Conservation (phyloP, 176 grass and related monocot species). For the Lolium rigidum region DNA sequence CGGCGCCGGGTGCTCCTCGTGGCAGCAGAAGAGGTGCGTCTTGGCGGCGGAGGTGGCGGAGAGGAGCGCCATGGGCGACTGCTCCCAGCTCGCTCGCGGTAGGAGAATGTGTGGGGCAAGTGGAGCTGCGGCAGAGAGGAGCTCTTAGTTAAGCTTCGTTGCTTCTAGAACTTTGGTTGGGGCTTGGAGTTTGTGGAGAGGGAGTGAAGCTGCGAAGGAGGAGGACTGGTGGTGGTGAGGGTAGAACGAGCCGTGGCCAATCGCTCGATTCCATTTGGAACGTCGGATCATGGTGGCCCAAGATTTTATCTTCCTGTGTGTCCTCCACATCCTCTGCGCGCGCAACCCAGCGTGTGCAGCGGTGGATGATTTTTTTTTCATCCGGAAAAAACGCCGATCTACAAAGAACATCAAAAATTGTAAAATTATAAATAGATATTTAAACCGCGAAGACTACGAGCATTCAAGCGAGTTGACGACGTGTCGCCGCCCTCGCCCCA, state of each 20-base stretch:
- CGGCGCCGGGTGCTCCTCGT: constrained; percentile 45
- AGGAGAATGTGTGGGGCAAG: not conserved
- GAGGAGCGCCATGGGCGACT: constrained; percentile 51
- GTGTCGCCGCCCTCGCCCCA: no score
- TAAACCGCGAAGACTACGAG: no score
- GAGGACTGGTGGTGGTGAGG: constrained; percentile 36
- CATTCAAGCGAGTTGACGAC: no score
- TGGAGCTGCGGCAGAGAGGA: constrained; percentile 21
- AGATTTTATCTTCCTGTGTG: constrained; percentile 53
- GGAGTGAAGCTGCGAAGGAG: constrained; percentile 16
- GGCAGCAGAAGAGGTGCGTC: constrained; percentile 38
- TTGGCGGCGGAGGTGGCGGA: constrained; percentile 50
- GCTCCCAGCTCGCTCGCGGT: not conserved
- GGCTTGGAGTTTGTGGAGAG: not conserved
- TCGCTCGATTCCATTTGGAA: constrained; percentile 48
- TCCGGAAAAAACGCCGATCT: no score
- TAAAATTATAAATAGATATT: no score
- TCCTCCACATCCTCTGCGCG: constrained; percentile 32
- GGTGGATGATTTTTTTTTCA: not conserved
- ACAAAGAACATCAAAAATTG: no score
- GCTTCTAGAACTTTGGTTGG: constrained; percentile 37
- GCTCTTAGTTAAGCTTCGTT: no score
- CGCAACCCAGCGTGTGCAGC: not conserved
- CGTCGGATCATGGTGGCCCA: constrained; percentile 30
- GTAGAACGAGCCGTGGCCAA: constrained; percentile 43